These are phyloP conservation scores for Cladosporium sp. DNA, from an alignment of 2,329 filamentous ascomycete genomes.

Conservation along the genomic window DNA sequence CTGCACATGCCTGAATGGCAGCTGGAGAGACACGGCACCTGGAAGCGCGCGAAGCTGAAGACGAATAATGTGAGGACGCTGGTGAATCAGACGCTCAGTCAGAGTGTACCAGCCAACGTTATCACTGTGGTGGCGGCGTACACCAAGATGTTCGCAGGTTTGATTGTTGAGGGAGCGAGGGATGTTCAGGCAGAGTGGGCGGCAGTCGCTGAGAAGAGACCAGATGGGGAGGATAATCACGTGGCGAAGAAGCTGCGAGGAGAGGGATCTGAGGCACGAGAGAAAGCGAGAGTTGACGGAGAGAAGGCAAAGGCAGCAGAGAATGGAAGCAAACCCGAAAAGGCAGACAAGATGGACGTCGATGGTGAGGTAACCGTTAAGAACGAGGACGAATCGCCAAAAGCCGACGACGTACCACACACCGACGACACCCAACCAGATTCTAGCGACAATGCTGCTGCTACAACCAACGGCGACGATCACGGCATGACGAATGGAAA, in stretches of 20 bases:
- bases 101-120: slow-evolving; percentile 72
- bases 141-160: slow-evolving; percentile 74
- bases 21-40: slow-evolving; percentile 69
- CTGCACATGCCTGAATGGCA: slow-evolving; percentile 62
- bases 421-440: slow-evolving; percentile 38
- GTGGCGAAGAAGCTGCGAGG: slow-evolving; percentile 34
- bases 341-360: slow-evolving; percentile 16
- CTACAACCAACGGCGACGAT: neutral
- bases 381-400: slow-evolving; percentile 13
- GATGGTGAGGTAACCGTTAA: slow-evolving; percentile 3
- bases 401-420: slow-evolving; percentile 55
- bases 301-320: slow-evolving; percentile 38
- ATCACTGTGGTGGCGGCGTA: slow-evolving; percentile 75
- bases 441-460: neutral
- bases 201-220: slow-evolving; percentile 53
- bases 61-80: slow-evolving; percentile 71
- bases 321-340: slow-evolving; percentile 22
- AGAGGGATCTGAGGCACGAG: slow-evolving; percentile 24
- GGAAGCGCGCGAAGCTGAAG: slow-evolving; percentile 67
- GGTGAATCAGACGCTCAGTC: slow-evolving; percentile 77
- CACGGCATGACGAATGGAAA: neutral
- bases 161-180: slow-evolving; percentile 71
- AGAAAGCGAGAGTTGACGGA: slow-evolving; percentile 13
- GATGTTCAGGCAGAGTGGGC: slow-evolving; percentile 63
- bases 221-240: slow-evolving; percentile 49